These are phyloP conservation scores for Raffaelea ambrosiae DNA, from an alignment of 2,329 filamentous ascomycete species.

Conservation along the genomic window DNA sequence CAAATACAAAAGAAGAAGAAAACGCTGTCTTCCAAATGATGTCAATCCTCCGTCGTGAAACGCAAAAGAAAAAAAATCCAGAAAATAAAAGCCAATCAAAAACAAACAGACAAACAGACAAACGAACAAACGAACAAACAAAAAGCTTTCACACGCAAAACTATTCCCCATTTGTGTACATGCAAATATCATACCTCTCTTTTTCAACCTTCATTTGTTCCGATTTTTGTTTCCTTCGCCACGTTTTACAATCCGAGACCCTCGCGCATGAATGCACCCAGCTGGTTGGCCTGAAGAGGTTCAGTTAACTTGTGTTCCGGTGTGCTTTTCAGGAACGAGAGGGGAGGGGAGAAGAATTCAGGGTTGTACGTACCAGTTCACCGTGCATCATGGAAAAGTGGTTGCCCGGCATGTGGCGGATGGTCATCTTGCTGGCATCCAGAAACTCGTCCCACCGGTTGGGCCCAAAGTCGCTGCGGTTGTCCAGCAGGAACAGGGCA, in stretches of 20 bases:
- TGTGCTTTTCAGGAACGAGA: too few species aligned
- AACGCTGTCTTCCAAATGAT: background rate
- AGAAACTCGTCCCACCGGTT: constrained; percentile 64
- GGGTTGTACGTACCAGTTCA: constrained; percentile 29
- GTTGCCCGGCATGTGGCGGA: constrained; percentile 60
- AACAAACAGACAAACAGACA: background rate
- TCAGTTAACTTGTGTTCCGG: too few species aligned
- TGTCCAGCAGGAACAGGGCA: constrained; percentile 64
- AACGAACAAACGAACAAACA: too few species aligned
- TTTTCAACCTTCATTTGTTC: too few species aligned
- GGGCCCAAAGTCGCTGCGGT: constrained; percentile 61
- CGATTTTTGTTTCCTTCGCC: background rate
- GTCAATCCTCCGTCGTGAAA: too few species aligned
- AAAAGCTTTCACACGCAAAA: too few species aligned
- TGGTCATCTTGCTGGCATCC: constrained; percentile 51
- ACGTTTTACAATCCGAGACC: constrained; percentile 17
- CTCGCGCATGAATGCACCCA: constrained; percentile 25
- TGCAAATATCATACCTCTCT: too few species aligned
- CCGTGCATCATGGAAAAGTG: constrained; percentile 74
- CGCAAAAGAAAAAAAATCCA: background rate
- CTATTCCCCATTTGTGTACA: too few species aligned
- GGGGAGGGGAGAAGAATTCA: too few species aligned
- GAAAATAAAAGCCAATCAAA: background rate
- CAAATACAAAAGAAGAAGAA: background rate
- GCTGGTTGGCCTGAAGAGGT: constrained; percentile 27